These are phyloP conservation scores for Aspergillus neoniger DNA, from an alignment of 2,329 filamentous ascomycete species.

Conservation along the genomic window DNA sequence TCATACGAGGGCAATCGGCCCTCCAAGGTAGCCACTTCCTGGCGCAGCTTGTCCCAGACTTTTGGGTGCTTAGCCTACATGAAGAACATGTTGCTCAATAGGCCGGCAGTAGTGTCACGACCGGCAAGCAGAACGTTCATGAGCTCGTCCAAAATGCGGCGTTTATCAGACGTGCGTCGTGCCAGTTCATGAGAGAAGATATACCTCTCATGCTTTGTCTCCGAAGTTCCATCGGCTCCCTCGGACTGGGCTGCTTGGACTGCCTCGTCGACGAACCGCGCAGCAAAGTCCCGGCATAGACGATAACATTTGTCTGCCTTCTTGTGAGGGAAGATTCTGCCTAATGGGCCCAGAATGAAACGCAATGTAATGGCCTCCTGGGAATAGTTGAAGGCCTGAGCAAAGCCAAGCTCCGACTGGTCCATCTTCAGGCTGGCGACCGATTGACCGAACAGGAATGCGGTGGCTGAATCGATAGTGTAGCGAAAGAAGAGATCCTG, in stretches of 20 bases:
- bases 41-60: constrained; percentile 26
- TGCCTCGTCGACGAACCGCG: constrained; percentile 19
- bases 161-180: constrained; percentile 49
- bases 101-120: constrained; percentile 40
- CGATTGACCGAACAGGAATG: constrained; percentile 66
- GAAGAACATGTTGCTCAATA: constrained; percentile 38
- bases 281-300: constrained; percentile 4
- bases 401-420: constrained; percentile 27
- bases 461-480: constrained; percentile 63
- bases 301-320: constrained; percentile 23
- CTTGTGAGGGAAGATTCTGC: constrained; percentile 18
- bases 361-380: constrained; percentile 30
- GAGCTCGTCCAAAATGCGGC: constrained; percentile 52
- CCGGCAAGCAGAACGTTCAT: constrained; percentile 43
- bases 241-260: constrained; percentile 20
- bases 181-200: constrained; percentile 62
- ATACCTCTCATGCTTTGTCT: constrained; percentile 37
- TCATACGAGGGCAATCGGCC: constrained; percentile 9
- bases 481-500: constrained; percentile 7
- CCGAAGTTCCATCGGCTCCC: background rate
- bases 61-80: constrained; percentile 31
- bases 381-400: constrained; percentile 39
- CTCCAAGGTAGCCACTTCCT: constrained; percentile 18
- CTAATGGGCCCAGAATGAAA: constrained; percentile 27
- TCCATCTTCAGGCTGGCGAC: constrained; percentile 46